These are phyloP conservation scores for Blastobotrys robertii DNA, from an alignment of 805 yeast genomes.

Conservation along the genomic window DNA sequence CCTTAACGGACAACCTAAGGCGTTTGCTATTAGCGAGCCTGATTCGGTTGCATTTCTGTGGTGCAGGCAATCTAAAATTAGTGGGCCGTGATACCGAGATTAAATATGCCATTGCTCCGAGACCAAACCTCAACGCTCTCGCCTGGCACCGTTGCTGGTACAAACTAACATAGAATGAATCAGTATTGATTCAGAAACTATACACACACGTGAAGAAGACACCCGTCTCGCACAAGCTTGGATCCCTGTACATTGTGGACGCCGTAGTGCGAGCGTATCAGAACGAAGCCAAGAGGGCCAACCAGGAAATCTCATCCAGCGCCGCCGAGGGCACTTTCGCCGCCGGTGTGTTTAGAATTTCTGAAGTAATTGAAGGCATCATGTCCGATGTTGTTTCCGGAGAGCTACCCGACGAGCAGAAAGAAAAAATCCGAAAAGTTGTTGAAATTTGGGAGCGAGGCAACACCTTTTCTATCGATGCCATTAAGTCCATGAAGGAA, in stretches of 20 bases:
- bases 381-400: conserved; percentile 42
- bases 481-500: conserved; percentile 45
- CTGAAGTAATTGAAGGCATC: conserved; percentile 52
- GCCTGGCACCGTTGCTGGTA: no score
- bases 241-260: conserved; percentile 84
- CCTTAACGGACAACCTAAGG: no score
- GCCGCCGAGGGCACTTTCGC: conserved; percentile 66
- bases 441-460: conserved; percentile 90
- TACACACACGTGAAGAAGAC: conserved; percentile 61
- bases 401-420: conserved; percentile 45
- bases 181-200: conserved; percentile 48
- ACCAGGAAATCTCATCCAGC: conserved; percentile 36
- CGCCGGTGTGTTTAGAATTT: conserved; percentile 58
- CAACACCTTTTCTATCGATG: conserved; percentile 56
- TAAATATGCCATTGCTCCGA: no score
- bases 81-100: no score
- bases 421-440: conserved; percentile 69
- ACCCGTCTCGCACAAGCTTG: conserved; percentile 76
- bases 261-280: conserved; percentile 80
- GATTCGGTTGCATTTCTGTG: no score
- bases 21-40: no score
- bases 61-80: no score
- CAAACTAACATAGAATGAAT: conserved; percentile 28
- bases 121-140: no score
- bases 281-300: conserved; percentile 57